Evolutionary conservation across 2,329 filamentous ascomycete genomes (phyloP), one percentile per base, ranked within the genome.

Genomic region (Colletotrichum lentis): DNA sequence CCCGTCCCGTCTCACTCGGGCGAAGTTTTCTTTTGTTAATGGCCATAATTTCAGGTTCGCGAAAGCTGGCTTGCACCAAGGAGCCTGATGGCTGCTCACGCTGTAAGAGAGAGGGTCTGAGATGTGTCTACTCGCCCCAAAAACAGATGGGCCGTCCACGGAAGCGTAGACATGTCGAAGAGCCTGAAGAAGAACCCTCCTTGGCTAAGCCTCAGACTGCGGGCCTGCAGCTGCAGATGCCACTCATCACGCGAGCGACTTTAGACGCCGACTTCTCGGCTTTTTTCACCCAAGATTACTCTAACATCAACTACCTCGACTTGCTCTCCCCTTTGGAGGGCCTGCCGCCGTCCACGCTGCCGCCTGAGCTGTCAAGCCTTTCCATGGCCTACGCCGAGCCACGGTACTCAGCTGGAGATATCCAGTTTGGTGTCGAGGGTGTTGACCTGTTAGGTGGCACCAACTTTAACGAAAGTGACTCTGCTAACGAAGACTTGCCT

Each of bases 91-190:
- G 87, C 64, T 91, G 88, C 75, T 77, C 81, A 8, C 83, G 88
- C 64, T 91, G 88, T 73, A 81, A 78, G 62, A 82, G 81, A 64
- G 88, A 90, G 71, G 82, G 81, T 65, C 83, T 89, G 49, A 63
- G 69, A 49, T 91, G 88, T 73, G 80, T 86, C 71, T 91, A 90
- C 77, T 90, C 88, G 8, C 80, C 83, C 14, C 88, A 90, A 74
- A 90, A 90, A 76, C 86, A 80, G 47, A 90, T 90, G 88, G 88
- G 88, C 4, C 81, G 88, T 49, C 88, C 88, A 24, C 80, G 87
- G 63, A 90, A 90, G 77, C 81, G 86, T 65, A 82, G 79, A 20
- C 76, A 76, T 49, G 70, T 76, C 37, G 80, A 82, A 16, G 72
- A 74, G 12, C 61, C 62, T n/a, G 67, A 70, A 12, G 67, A 69